Evolutionary conservation across 192 early-diverging fungal genomes (phyloP).

Genomic region (Fimicolochytrium jonesii): DNA sequence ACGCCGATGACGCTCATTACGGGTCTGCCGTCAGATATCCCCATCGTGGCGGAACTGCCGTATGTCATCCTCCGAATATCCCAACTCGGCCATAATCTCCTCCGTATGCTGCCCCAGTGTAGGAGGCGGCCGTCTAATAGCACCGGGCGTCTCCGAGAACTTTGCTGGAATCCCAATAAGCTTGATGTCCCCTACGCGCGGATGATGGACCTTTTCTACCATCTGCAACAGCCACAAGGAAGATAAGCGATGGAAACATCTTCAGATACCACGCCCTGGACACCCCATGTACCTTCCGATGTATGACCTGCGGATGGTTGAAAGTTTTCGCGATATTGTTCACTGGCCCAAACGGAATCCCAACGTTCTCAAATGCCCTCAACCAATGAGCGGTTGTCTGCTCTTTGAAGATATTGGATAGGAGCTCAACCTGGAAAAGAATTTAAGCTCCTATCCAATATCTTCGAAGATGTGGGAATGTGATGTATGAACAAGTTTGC

Average conservation of each 20-base stretch:
- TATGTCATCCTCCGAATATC: slow-evolving; percentile 62
- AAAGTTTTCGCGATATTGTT: slow-evolving; percentile 76
- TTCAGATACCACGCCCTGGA: no score
- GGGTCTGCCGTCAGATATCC: no score
- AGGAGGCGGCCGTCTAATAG: slow-evolving; percentile 72
- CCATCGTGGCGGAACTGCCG: no score
- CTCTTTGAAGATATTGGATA: slow-evolving; percentile 46
- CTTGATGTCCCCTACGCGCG: slow-evolving; percentile 71
- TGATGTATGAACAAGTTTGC: no score
- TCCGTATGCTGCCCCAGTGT: slow-evolving; percentile 83
- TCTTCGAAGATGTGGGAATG: background rate
- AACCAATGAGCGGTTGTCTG: slow-evolving; percentile 63
- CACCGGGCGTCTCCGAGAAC: slow-evolving; percentile 63
- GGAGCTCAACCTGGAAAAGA: slow-evolving; percentile 39
- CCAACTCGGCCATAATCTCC: slow-evolving; percentile 68
- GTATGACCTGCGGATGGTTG: slow-evolving; percentile 44
- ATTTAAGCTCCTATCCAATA: background rate
- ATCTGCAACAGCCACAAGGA: slow-evolving; percentile 48
- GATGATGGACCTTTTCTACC: slow-evolving; percentile 79
- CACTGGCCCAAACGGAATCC: slow-evolving; percentile 79
- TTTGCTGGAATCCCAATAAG: slow-evolving; percentile 74
- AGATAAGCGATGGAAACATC: background rate
- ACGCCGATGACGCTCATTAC: no score
- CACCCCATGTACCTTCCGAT: slow-evolving; percentile 38
- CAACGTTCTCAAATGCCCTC: slow-evolving; percentile 55